Base-by-base conservation (phyloP, 2,329 filamentous ascomycete species). In the Capronia americana region DNA sequence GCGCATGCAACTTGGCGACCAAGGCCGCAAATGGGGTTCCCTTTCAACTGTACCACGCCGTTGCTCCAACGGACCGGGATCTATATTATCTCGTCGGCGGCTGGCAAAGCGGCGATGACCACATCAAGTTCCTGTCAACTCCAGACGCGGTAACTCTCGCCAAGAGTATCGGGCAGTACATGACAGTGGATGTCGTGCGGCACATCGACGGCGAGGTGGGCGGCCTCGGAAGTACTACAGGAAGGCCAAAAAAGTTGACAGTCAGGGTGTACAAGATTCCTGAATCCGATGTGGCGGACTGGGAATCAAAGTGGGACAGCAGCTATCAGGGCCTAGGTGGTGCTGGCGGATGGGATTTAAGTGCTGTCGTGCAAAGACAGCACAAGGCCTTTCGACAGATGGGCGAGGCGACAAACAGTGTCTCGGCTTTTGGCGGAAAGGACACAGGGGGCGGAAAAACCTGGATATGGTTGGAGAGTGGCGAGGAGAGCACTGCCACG, bases 21-120 rank as follows among this genome's bases (percentile, higher is more conserved):
- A 17, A 32, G 4, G 44, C 48, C 46, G 53, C 59, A 20, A 34
- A 46, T 17, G 63, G 57, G 17, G 46, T 61, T 10, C 41, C 57
- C 11, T 65, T 61, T 23, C 63, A 61, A 26, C 53, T 61, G 34
- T 65, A 65, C 23, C 57, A 54, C 20, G 55, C 57, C 20, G 38
- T n/a, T 8, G 4, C 14, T n/a, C 32, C 58, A 23, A 20, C 57
- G 12, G 54, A 57, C 26, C 20, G 46, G 38, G 34, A 41, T 14
- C 10, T 65, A 28, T 61, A 61, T 38, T 61, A 65, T 46, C 51
- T 65, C 7, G 6, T 65, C 23, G 57, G 63, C 41, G 63, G 63
- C 34, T 65, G 63, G 63, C 50, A 46, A 10, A 57, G 34, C 11
- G 63, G 56, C 1, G 41, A 57, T 6, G 57, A 65, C 7, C 63